Evolutionary conservation across 1,284 basidiomycete species (phyloP).

Genomic region (Marasmius sp.): DNA sequence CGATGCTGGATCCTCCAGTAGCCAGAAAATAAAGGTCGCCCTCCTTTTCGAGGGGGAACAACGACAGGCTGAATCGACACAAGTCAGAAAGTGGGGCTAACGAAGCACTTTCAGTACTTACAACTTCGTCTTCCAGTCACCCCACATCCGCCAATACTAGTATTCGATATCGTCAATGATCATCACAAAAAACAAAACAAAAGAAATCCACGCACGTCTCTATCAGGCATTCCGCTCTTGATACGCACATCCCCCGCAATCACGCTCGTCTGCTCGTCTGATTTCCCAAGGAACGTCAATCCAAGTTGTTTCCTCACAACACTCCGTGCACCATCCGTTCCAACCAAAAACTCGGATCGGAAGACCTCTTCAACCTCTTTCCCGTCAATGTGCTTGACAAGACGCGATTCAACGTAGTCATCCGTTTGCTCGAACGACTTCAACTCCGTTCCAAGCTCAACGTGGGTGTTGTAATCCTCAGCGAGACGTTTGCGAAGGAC

Average conservation of each 20-base stretch:
- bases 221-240: background rate
- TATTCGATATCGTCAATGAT: background rate
- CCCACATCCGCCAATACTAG: no score
- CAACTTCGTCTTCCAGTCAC: no score
- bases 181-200: background rate
- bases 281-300: background rate
- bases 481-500: constrained; percentile 33
- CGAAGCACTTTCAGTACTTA: no score
- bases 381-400: constrained; percentile 24
- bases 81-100: background rate
- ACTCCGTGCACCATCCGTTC: constrained; percentile 14
- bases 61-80: constrained; percentile 24
- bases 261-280: background rate
- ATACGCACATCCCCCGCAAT: background rate
- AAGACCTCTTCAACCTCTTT: constrained; percentile 1
- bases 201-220: background rate
- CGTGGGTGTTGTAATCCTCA: constrained; percentile 25
- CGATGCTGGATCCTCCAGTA: constrained; percentile 25
- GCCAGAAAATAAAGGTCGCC: constrained; percentile 26
- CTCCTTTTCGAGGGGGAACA: constrained; percentile 29
- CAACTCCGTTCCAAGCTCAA: constrained; percentile 40
- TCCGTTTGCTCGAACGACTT: constrained; percentile 32
- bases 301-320: constrained; percentile 13
- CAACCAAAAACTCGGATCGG: constrained; percentile 6
- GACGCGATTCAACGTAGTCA: constrained; percentile 30